Conservation (phyloP, 768 basidiomycete genomes). For the Trametes cubensis region DNA sequence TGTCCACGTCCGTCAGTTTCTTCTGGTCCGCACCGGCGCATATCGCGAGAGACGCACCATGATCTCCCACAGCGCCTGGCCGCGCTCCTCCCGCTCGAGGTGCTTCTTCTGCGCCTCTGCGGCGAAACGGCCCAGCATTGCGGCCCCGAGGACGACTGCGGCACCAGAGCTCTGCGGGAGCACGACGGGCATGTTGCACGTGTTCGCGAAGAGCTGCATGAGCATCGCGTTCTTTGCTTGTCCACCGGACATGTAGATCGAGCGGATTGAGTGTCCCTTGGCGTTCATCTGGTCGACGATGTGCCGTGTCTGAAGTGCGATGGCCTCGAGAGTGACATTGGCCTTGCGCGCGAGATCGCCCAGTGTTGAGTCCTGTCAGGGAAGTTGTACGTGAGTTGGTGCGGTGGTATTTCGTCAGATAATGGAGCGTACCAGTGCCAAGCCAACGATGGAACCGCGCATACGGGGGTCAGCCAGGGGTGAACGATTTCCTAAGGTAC, state of each 20-base stretch:
- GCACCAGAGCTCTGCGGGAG: slow-evolving; percentile 75
- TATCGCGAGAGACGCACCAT: slow-evolving; percentile 60
- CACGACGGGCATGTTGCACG: slow-evolving; percentile 80
- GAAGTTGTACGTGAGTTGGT: slow-evolving; percentile 1
- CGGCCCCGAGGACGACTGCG: slow-evolving; percentile 90
- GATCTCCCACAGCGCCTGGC: slow-evolving; percentile 81
- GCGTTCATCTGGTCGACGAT: slow-evolving; percentile 89
- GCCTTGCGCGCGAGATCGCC: slow-evolving; percentile 88
- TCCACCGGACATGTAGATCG: slow-evolving; percentile 91
- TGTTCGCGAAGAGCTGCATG: slow-evolving; percentile 89
- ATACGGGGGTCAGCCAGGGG: slow-evolving; percentile 95
- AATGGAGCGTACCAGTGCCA: slow-evolving; percentile 61
- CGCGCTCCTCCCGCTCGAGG: slow-evolving; percentile 49
- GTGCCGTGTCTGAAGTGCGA: slow-evolving; percentile 92
- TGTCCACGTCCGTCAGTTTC: slow-evolving; percentile 32
- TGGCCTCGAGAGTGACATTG: slow-evolving; percentile 88
- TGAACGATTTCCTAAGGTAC: slow-evolving; percentile 80
- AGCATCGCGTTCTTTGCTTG: slow-evolving; percentile 89
- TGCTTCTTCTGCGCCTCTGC: slow-evolving; percentile 49
- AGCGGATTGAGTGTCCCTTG: slow-evolving; percentile 80
- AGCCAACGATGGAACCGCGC: slow-evolving; percentile 89
- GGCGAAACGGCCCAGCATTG: slow-evolving; percentile 92
- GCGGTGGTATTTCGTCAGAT: background rate
- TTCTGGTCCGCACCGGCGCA: slow-evolving; percentile 1
- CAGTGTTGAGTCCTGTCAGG: slow-evolving; percentile 63